phyloP scores from a whole-genome alignment of 202 grass and related monocot species.

The Schoenoplectus tabernaemontani region DNA sequence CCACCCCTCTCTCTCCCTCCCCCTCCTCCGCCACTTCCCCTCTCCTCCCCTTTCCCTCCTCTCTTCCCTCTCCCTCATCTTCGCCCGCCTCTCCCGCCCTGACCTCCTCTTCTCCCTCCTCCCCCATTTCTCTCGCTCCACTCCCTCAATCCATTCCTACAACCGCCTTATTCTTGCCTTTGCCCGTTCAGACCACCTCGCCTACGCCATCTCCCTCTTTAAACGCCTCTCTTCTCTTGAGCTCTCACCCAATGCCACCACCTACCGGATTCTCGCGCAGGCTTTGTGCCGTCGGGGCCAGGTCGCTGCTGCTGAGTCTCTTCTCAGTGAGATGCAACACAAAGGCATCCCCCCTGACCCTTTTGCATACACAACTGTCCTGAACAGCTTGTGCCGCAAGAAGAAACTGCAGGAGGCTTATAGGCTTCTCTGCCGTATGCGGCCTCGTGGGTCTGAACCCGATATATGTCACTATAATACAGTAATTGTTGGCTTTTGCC shows the following conservation, averaged over 20 bases:
- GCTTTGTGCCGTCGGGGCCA: conserved; percentile 55
- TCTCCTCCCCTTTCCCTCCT: conserved; percentile 40
- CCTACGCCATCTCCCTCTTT: conserved; percentile 61
- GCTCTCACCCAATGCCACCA: conserved; percentile 48
- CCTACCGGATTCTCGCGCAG: conserved; percentile 64
- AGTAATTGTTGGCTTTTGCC: conserved; percentile 57
- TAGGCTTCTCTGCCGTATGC: conserved; percentile 72
- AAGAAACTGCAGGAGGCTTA: conserved; percentile 68
- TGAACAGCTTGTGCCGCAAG: conserved; percentile 77
- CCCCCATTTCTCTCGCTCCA: conserved; percentile 22
- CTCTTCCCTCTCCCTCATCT: conserved; percentile 52
- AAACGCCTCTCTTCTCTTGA: conserved; percentile 46
- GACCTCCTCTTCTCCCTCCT: conserved; percentile 51
- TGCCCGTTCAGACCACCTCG: conserved; percentile 44
- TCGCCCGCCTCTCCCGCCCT: conserved; percentile 44
- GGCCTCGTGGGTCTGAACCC: conserved; percentile 45
- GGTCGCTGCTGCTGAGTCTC: conserved; percentile 39
- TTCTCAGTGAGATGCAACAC: conserved; percentile 89
- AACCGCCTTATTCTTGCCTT: conserved; percentile 68
- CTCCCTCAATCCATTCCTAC: conserved; percentile 46
- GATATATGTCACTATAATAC: conserved; percentile 89
- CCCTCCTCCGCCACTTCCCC: conserved; percentile 41
- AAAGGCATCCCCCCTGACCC: conserved; percentile 52
- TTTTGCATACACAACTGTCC: conserved; percentile 55
- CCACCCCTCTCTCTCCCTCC: conserved; percentile 41